phyloP scores from a whole-genome alignment of 2,329 filamentous ascomycete species.

The Talaromyces islandicus region DNA sequence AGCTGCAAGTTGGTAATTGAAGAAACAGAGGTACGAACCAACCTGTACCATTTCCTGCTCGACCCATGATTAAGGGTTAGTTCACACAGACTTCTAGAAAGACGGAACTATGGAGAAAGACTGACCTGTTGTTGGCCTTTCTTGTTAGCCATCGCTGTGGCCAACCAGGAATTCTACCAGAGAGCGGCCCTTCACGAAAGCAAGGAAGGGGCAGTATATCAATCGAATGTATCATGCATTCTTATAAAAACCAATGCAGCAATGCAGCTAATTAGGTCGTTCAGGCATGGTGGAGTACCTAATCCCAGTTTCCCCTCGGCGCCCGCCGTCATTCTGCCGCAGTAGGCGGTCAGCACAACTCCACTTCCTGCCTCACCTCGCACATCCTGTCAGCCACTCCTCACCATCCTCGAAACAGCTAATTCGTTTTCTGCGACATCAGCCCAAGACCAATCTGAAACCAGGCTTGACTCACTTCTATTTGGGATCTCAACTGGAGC shows the following conservation, averaged over 20 bases:
- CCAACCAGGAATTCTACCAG: constrained; percentile 7
- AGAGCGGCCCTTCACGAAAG: background rate
- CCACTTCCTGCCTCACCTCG: constrained; percentile 15
- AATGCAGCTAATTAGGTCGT: background rate
- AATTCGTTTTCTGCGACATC: background rate
- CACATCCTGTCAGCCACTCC: constrained; percentile 8
- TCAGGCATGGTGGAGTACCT: background rate
- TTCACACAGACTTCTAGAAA: background rate
- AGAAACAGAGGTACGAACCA: constrained; percentile 60
- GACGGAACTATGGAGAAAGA: constrained; percentile 11
- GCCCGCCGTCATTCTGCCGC: constrained; percentile 5
- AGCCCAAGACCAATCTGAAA: background rate
- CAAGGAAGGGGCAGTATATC: background rate
- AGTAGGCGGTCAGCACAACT: constrained; percentile 15
- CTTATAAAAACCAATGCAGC: background rate
- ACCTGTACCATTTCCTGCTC: constrained; percentile 98
- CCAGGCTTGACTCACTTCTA: background rate
- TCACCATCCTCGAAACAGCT: background rate
- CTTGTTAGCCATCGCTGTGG: constrained; percentile 29
- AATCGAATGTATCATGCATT: background rate
- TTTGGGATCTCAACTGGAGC: background rate
- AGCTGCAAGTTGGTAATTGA: constrained; percentile 7
- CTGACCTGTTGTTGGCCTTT: constrained; percentile 67
- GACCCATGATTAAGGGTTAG: constrained; percentile 9
- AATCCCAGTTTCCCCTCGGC: background rate